These are phyloP conservation scores for Entelexis paramagnoliae DNA, from an alignment of 1,139 yeast genomes.

Conservation along the genomic window DNA sequence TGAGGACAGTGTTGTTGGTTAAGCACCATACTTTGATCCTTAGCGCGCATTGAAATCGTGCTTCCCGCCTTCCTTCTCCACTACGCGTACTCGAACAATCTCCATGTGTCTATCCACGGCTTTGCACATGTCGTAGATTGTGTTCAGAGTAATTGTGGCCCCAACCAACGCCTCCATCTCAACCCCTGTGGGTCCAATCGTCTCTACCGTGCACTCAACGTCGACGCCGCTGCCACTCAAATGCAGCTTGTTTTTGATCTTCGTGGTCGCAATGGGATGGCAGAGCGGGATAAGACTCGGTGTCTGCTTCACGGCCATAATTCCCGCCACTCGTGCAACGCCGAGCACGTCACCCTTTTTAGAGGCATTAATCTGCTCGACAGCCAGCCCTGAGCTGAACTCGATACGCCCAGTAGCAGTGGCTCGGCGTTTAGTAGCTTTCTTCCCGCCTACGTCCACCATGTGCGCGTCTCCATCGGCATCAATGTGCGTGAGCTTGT, in stretches of 20 bases:
- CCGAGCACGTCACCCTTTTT: conserved; percentile 45
- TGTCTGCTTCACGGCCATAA: conserved; percentile 42
- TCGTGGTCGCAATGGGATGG: conserved; percentile 39
- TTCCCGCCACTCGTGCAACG: conserved; percentile 41
- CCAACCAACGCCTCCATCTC: conserved; percentile 48
- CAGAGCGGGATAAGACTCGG: conserved; percentile 40
- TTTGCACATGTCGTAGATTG: conserved; percentile 48
- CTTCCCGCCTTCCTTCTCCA: conserved; percentile 38
- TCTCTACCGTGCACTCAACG: conserved; percentile 34
- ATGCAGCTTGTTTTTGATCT: conserved; percentile 31
- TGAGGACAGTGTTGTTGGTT: no score
- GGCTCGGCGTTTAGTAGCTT: conserved; percentile 35
- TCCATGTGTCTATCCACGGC: conserved; percentile 43
- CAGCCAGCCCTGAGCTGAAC: conserved; percentile 32
- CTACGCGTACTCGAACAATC: conserved; percentile 33
- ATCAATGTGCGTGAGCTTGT: conserved; percentile 36
- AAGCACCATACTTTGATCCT: no score
- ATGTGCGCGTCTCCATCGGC: conserved; percentile 39
- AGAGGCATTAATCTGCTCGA: conserved; percentile 31
- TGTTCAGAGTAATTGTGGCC: conserved; percentile 35
- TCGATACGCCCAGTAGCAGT: conserved; percentile 36
- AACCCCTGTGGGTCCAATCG: conserved; percentile 44
- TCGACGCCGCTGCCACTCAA: conserved; percentile 26
- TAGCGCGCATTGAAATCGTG: conserved; percentile 29
- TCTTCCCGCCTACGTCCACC: conserved; percentile 39